Evolutionary conservation across 345 rosid species (phyloP).

Genomic region (Punica granatum): DNA sequence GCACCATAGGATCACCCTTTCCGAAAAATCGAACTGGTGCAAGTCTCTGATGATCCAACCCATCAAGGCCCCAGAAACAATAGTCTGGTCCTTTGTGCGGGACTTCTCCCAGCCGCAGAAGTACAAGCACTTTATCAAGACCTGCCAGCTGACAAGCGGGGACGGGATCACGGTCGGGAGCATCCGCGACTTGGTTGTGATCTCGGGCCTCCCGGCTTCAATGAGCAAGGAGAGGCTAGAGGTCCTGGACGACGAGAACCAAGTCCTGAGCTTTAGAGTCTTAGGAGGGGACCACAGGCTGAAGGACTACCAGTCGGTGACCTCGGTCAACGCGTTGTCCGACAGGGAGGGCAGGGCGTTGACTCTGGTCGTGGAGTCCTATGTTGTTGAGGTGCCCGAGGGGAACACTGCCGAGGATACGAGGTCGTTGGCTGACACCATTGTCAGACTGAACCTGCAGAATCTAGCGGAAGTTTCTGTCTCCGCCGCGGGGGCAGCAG

Average conservation of each 20-base stretch:
- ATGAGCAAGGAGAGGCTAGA: conserved; percentile 57
- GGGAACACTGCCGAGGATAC: conserved; percentile 11
- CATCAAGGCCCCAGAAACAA: conserved; percentile 44
- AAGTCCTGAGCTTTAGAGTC: conserved; percentile 47
- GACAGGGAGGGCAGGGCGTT: not conserved
- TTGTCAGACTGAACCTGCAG: not conserved
- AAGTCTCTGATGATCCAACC: conserved; percentile 35
- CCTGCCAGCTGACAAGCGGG: conserved; percentile 34
- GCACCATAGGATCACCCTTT: not conserved
- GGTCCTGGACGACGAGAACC: conserved; percentile 45
- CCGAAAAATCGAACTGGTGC: conserved; percentile 30
- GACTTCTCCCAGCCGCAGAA: conserved; percentile 54
- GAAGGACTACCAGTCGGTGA: conserved; percentile 40
- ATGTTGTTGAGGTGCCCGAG: conserved; percentile 1
- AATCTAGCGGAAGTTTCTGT: not conserved
- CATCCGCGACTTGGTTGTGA: conserved; percentile 33
- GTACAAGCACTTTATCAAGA: conserved; percentile 53
- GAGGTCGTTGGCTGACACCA: not conserved
- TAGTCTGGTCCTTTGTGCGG: conserved; percentile 63
- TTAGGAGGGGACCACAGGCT: conserved; percentile 64
- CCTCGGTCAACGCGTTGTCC: not conserved
- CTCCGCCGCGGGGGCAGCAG: not conserved
- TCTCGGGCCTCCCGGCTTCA: conserved; percentile 50
- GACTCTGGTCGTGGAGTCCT: conserved; percentile 24
- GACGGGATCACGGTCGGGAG: conserved; percentile 33